Conservation (phyloP, 192 early-diverging fungal genomes). For the Coemansia sp. region DNA sequence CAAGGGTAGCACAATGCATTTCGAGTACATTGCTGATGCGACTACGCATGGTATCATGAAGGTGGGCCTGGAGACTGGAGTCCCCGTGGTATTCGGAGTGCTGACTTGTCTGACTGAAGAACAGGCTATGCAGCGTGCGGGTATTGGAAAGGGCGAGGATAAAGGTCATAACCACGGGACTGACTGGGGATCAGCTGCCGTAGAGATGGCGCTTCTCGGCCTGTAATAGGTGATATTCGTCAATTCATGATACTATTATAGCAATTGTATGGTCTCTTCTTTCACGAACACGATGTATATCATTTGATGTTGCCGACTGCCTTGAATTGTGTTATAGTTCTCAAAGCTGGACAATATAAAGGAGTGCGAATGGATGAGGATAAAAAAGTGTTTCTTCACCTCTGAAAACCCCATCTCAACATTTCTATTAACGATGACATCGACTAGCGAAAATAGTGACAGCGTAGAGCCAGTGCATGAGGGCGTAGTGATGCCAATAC, state of each 20-base stretch:
- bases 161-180: slow-evolving; percentile 92
- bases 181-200: slow-evolving; percentile 94
- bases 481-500: slow-evolving; percentile 1
- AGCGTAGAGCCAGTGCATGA: background rate
- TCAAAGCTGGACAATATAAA: no score
- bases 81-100: slow-evolving; percentile 95
- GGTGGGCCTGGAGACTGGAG: slow-evolving; percentile 85
- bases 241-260: background rate
- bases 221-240: slow-evolving; percentile 25
- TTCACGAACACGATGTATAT: background rate
- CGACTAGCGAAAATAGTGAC: background rate
- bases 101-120: slow-evolving; percentile 93
- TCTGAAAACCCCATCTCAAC: background rate
- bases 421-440: background rate
- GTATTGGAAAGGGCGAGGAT: slow-evolving; percentile 55
- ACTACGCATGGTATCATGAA: slow-evolving; percentile 91
- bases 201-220: slow-evolving; percentile 89
- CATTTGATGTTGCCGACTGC: background rate
- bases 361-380: no score
- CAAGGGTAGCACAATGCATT: slow-evolving; percentile 99
- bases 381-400: no score
- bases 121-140: slow-evolving; percentile 87
- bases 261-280: background rate
- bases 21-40: slow-evolving; percentile 99
- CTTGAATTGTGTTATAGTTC: background rate